Conservation (phyloP, 345 rosid species). For the Populus euphratica region DNA sequence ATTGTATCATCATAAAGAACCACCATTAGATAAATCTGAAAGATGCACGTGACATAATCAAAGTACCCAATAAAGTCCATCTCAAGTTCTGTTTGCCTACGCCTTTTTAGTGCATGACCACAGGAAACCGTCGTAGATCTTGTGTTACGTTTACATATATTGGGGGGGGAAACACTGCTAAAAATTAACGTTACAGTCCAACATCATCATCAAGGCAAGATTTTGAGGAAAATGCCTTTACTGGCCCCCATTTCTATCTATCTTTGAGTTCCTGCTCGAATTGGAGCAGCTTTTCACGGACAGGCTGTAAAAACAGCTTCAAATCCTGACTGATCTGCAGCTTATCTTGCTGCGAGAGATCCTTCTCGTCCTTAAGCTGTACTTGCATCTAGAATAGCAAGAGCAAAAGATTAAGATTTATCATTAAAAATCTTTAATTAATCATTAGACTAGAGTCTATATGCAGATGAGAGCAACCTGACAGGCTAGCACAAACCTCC, state of each 20-base stretch:
- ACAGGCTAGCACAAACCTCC: background rate
- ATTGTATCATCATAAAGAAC: background rate
- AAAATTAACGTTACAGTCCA: slow-evolving; percentile 4
- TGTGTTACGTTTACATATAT: slow-evolving; percentile 12
- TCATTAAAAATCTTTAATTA: background rate
- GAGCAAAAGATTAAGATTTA: background rate
- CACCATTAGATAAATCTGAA: background rate
- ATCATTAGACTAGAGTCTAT: background rate
- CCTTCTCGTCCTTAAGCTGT: slow-evolving; percentile 52
- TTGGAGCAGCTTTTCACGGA: slow-evolving; percentile 60
- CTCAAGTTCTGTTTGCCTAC: background rate
- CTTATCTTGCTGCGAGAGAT: slow-evolving; percentile 53
- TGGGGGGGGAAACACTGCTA: background rate
- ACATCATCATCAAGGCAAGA: background rate
- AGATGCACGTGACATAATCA: background rate
- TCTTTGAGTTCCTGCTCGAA: slow-evolving; percentile 87
- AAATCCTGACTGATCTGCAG: slow-evolving; percentile 45
- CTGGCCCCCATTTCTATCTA: slow-evolving; percentile 31
- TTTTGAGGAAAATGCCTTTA: background rate
- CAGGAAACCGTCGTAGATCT: slow-evolving; percentile 5
- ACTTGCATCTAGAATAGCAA: slow-evolving; percentile 51
- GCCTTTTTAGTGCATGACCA: background rate
- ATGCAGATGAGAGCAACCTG: background rate
- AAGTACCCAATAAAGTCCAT: background rate
- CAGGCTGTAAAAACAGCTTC: slow-evolving; percentile 65